Evolutionary conservation across 495 filamentous ascomycete genomes (phyloP).

Genomic region (Neurospora pannonica): DNA sequence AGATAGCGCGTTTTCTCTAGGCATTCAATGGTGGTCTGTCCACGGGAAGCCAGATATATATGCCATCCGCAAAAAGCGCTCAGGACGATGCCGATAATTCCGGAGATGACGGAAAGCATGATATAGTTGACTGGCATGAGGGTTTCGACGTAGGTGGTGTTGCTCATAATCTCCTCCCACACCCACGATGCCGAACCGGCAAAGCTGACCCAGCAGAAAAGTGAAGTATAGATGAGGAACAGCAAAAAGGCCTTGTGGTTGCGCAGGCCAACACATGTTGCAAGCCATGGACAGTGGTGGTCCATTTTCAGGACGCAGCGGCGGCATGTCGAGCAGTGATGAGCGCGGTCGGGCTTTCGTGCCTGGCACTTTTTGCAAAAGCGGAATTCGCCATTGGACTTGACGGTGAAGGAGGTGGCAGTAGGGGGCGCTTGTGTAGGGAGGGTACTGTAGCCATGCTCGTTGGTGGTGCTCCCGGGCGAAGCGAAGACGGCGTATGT

Average conservation of each 20-base stretch:
- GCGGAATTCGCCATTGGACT: conserved; percentile 70
- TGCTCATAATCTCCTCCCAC: conserved; percentile 67
- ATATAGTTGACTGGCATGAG: conserved; percentile 87
- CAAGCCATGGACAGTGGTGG: conserved; percentile 97
- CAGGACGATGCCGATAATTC: conserved; percentile 84
- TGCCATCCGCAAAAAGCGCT: conserved; percentile 91
- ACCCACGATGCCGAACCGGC: conserved; percentile 64
- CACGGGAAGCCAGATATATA: conserved; percentile 64
- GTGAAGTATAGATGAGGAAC: conserved; percentile 81
- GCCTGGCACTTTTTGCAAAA: conserved; percentile 97
- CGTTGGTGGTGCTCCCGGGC: conserved; percentile 57
- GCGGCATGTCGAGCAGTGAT: conserved; percentile 90
- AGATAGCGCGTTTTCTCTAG: conserved; percentile 92
- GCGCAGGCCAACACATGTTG: conserved; percentile 83
- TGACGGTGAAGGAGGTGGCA: conserved; percentile 77
- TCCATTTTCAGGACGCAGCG: conserved; percentile 98
- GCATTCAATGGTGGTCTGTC: conserved; percentile 89
- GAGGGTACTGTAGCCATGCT: conserved; percentile 42
- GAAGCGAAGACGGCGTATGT: conserved; percentile 85
- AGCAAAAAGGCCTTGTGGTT: conserved; percentile 96
- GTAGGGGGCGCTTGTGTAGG: conserved; percentile 37
- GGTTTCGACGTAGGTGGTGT: conserved; percentile 48
- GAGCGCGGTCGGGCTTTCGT: conserved; percentile 87
- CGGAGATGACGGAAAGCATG: conserved; percentile 71
- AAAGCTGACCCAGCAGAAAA: conserved; percentile 82